A percentile compares a stretch with the other conserved stretches of the same genome.
These are phyloP conservation scores for Triticum dicoccoides DNA, from an alignment of 176 grass and related monocot genomes.

Conservation along the genomic window DNA sequence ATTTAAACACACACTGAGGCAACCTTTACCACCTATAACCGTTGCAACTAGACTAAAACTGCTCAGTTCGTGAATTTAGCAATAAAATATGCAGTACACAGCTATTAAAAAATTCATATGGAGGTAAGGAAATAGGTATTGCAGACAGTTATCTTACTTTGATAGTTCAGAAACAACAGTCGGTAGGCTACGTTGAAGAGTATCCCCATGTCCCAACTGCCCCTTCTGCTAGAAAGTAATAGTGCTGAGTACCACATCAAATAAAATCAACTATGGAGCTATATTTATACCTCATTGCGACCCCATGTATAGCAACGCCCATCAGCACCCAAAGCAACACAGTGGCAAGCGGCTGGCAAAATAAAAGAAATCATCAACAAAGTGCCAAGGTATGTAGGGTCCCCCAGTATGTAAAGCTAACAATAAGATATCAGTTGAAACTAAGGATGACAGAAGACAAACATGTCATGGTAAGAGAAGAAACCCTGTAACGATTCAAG, in stretches of 20 bases:
- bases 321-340: slow-evolving; percentile 89
- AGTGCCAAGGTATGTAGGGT: background rate
- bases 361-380: slow-evolving; percentile 10
- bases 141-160: slow-evolving; percentile 50
- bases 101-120: background rate
- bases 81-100: background rate
- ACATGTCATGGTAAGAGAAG: background rate
- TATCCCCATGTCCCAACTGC: slow-evolving; percentile 91
- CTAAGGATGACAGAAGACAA: slow-evolving; percentile 2
- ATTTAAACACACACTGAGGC: background rate
- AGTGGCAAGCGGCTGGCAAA: slow-evolving; percentile 80
- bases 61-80: background rate
- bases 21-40: background rate
- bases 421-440: background rate
- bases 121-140: background rate
- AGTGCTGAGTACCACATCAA: slow-evolving; percentile 36
- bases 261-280: background rate
- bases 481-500: background rate
- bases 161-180: slow-evolving; percentile 85
- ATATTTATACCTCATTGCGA: slow-evolving; percentile 79
- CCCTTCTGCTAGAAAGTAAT: slow-evolving; percentile 75
- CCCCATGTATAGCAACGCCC: slow-evolving; percentile 95
- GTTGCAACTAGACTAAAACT: background rate
- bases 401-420: background rate
- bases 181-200: slow-evolving; percentile 67